Evolutionary conservation across 1,139 yeast species (phyloP), one percentile per base, ranked within the genome.

Genomic region (Meyerozyma athensensis): DNA sequence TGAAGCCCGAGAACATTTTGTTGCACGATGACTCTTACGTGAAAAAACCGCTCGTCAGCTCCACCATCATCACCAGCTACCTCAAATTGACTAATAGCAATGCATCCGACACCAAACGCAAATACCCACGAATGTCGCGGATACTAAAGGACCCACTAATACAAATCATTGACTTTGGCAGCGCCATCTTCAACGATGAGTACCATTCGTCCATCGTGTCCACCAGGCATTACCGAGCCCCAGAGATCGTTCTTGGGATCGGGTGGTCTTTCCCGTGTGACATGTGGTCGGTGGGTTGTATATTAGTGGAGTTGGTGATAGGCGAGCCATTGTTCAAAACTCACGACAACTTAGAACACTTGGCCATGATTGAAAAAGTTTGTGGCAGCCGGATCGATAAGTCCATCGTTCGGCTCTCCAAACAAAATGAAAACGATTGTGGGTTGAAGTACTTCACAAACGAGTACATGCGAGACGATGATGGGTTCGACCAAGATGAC

Each of bases 301-400:
- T 94, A 12, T 65, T 94, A 33, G 90, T 89, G 9, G 98, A 94
- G 61, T 65, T 94, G 37, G 81, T 86, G 36, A 86, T 95, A 21
- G 99, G 98, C n/a, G 96, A 87, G 51, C 96, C 97, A 0, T 63
- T 94, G 22, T 94, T 92, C 60, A 90, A 86, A 47, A 94, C 97
- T 1, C 97, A 92, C 58, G 97, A 92, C 54, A 90, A 92, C 58
- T 66, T 81, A 41, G 97, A 92, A 59, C 98, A 94, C 62, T 69
- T 94, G 56, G 96, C 96, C 12, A 81, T 94, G 83, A 92, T 94
- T 85, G 94, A 92, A 59, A 80, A 79, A 47, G 77, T 90, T 13
- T 65, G 81, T 31, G 79, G 79, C 16, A 58, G 63, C 34, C 49
- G 44, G 18, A 64, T 71, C 24, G 72, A 68, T 43, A 63, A 61